Evolutionary conservation across 2,329 filamentous ascomycete genomes (phyloP).

Genomic region (Calycina herbarum): DNA sequence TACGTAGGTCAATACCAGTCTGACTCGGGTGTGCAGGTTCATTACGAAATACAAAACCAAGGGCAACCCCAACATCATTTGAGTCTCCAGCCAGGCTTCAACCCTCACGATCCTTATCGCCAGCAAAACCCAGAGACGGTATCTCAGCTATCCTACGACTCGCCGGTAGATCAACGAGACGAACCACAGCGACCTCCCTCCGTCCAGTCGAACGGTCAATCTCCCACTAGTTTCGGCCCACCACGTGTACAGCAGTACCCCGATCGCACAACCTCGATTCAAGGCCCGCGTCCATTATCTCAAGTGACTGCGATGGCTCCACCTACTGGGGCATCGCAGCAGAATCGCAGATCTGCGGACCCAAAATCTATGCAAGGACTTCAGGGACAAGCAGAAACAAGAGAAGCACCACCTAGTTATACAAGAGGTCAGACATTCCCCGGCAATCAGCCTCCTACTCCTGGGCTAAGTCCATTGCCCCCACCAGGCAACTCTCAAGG

Average conservation of each 20-base stretch:
- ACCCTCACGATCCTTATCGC: constrained; percentile 39
- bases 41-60: constrained; percentile 30
- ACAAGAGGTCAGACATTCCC: constrained; percentile 29
- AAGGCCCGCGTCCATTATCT: constrained; percentile 29
- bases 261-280: constrained; percentile 30
- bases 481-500: constrained; percentile 27
- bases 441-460: constrained; percentile 29
- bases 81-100: constrained; percentile 37
- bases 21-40: constrained; percentile 30
- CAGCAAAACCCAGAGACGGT: constrained; percentile 57
- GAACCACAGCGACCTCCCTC: constrained; percentile 35
- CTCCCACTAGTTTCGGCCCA: constrained; percentile 25
- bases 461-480: constrained; percentile 29
- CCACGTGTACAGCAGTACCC: constrained; percentile 28
- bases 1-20: constrained; percentile 32
- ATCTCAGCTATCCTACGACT: constrained; percentile 64
- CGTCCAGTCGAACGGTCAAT: constrained; percentile 35
- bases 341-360: constrained; percentile 35
- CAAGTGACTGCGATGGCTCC: constrained; percentile 35
- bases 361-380: constrained; percentile 30
- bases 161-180: constrained; percentile 42
- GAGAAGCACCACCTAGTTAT: constrained; percentile 34
- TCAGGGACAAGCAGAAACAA: constrained; percentile 31
- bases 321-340: constrained; percentile 25
- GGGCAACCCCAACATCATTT: constrained; percentile 35